Evolutionary conservation across 2,329 filamentous ascomycete genomes (phyloP).

Genomic region (Pseudogymnoascus sp.): DNA sequence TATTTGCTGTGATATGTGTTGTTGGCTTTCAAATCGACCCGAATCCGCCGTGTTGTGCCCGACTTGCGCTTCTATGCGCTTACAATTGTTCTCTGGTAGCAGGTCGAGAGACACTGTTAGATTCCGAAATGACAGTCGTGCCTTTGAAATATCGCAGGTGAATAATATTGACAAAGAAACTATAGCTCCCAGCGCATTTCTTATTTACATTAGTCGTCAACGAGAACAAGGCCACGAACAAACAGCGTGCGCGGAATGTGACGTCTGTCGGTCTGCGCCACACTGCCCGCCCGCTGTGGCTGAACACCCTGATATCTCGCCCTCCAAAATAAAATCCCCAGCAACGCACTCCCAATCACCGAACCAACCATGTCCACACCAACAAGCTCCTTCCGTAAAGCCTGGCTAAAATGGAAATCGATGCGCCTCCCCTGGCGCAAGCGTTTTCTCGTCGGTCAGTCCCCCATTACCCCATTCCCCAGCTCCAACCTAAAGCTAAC

Average conservation of each 20-base stretch:
- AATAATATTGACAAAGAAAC: not conserved
- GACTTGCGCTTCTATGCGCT: not conserved
- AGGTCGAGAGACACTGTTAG: not conserved
- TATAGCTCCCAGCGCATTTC: not conserved
- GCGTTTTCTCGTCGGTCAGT: constrained; percentile 51
- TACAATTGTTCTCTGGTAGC: not conserved
- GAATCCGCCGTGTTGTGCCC: not conserved
- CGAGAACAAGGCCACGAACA: not conserved
- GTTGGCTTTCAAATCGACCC: not conserved
- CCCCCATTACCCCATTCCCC: not conserved
- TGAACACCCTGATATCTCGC: not conserved
- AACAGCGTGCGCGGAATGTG: constrained; percentile 8
- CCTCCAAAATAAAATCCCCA: not conserved
- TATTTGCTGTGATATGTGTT: not conserved
- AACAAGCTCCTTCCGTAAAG: constrained; percentile 13
- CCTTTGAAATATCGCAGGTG: not conserved
- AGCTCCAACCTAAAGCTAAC: not conserved
- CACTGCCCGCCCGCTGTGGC: not conserved
- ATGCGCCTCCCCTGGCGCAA: constrained; percentile 56
- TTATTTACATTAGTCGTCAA: constrained; percentile 6
- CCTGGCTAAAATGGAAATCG: constrained; percentile 55
- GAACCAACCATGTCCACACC: constrained; percentile 8
- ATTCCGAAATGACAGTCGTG: not conserved
- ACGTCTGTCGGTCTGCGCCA: constrained; percentile 6
- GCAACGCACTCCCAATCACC: not conserved